phyloP scores from a whole-genome alignment of 768 basidiomycete genomes.

The Hirschioporus abietinus region DNA sequence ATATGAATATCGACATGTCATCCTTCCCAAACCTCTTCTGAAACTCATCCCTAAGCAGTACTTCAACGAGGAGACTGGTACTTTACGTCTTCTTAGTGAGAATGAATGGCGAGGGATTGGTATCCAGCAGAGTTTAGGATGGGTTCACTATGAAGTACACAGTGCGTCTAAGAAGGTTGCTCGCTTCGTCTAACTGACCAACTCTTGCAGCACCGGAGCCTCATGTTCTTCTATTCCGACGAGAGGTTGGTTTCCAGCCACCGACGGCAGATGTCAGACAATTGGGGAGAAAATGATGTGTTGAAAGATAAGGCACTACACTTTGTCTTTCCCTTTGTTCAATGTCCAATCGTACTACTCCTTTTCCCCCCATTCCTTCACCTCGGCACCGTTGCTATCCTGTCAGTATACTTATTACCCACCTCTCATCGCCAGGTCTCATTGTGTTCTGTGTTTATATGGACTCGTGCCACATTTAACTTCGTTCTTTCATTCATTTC shows the following conservation, averaged over 20 bases:
- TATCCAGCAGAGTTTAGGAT: slow-evolving; percentile 92
- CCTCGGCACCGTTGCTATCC: not conserved
- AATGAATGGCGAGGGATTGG: slow-evolving; percentile 95
- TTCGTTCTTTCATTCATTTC: not conserved
- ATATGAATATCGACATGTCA: slow-evolving; percentile 96
- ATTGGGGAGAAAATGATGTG: slow-evolving; percentile 3
- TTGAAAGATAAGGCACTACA: not conserved
- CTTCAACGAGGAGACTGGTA: slow-evolving; percentile 73
- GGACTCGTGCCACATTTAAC: not conserved
- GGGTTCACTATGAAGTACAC: slow-evolving; percentile 98
- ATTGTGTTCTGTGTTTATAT: not conserved
- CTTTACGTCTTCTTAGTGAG: slow-evolving; percentile 78
- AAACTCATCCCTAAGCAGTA: slow-evolving; percentile 88
- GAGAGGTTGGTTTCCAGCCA: slow-evolving; percentile 57
- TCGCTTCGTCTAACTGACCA: slow-evolving; percentile 7
- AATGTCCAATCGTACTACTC: not conserved
- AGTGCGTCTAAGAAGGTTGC: slow-evolving; percentile 39
- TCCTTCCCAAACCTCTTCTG: slow-evolving; percentile 89
- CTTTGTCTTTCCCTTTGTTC: not conserved
- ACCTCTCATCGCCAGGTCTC: not conserved
- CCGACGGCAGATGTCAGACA: slow-evolving; percentile 14
- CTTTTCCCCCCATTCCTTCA: not conserved
- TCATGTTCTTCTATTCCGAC: slow-evolving; percentile 90
- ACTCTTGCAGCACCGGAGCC: slow-evolving; percentile 71
- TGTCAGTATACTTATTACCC: slow-evolving; percentile 1